A percentile compares a stretch with the other conserved stretches of the same genome.
Conservation (phyloP, 192 early-diverging fungal genomes). For the Backusella parvicylindrica region DNA sequence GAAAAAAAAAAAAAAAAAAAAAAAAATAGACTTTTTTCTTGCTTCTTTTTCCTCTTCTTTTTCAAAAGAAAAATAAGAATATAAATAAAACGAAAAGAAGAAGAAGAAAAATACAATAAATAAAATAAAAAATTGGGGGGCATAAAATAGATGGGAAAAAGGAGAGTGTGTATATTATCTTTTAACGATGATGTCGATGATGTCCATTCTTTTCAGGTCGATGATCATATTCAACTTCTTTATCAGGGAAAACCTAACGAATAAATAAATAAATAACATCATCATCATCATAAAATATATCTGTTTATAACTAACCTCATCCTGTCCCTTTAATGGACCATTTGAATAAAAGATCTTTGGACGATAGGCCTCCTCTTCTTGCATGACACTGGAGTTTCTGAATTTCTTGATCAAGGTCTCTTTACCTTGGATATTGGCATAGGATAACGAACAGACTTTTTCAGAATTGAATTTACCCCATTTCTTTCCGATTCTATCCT, state of each 20-base stretch:
- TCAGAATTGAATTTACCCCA: slow-evolving; percentile 79
- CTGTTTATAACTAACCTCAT: slow-evolving; percentile 20
- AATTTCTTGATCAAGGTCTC: slow-evolving; percentile 73
- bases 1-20: not conserved
- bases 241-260: not conserved
- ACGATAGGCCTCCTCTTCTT: slow-evolving; percentile 67
- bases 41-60: not conserved
- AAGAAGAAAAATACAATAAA: not conserved
- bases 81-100: not conserved
- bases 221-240: not conserved
- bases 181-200: not conserved
- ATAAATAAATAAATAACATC: not conserved
- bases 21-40: too few relatives aligned
- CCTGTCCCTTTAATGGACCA: slow-evolving; percentile 56
- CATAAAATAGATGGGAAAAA: not conserved
- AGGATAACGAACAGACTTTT: slow-evolving; percentile 71
- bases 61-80: not conserved
- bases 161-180: not conserved
- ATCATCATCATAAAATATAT: too few relatives aligned
- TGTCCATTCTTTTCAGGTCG: not conserved
- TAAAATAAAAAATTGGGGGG: not conserved
- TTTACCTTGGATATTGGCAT: slow-evolving; percentile 79
- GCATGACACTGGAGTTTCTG: slow-evolving; percentile 75
- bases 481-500: slow-evolving; percentile 65
- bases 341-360: slow-evolving; percentile 71